Percentiles rank a stretch among this genome's conserved stretches.
Conservation (phyloP, 2,329 filamentous ascomycete species). For the Pezizomycotina sp. region DNA sequence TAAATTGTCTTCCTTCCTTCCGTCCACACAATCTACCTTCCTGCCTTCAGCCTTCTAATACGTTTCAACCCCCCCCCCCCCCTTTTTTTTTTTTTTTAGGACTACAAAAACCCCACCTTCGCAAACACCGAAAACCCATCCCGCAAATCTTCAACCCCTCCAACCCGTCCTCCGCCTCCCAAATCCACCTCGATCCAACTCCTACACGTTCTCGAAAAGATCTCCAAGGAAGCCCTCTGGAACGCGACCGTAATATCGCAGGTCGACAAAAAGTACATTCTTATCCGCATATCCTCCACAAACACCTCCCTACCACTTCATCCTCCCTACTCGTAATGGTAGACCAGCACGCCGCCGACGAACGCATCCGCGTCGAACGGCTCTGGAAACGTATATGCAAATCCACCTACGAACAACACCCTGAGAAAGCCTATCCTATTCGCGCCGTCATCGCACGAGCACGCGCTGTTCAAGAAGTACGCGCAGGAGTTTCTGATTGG, state of each 20-base stretch:
- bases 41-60: conserved; percentile 5
- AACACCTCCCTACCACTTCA: conserved; percentile 4
- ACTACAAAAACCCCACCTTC: conserved; percentile 67
- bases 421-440: conserved; percentile 45
- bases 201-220: conserved; percentile 8
- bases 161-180: conserved; percentile 1
- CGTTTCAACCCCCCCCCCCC: conserved; percentile 37
- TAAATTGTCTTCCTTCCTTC: conserved; percentile 18
- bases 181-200: conserved; percentile 8
- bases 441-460: conserved; percentile 46
- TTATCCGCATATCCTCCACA: conserved; percentile 41
- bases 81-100: conserved; percentile 37
- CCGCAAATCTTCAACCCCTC: conserved; percentile 29
- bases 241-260: conserved; percentile 56
- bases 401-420: conserved; percentile 26
- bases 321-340: conserved; percentile 48
- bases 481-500: conserved; percentile 53
- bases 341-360: conserved; percentile 91
- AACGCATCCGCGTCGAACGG: conserved; percentile 62
- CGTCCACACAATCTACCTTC: no score
- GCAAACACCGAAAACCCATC: conserved; percentile 34
- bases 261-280: conserved; percentile 77
- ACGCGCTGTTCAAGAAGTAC: conserved; percentile 42
- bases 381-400: conserved; percentile 45
- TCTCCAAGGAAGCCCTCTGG: conserved; percentile 47